Evolutionary conservation across 305 asterid genomes (phyloP).

Genomic region (Fraxinus nigra): DNA sequence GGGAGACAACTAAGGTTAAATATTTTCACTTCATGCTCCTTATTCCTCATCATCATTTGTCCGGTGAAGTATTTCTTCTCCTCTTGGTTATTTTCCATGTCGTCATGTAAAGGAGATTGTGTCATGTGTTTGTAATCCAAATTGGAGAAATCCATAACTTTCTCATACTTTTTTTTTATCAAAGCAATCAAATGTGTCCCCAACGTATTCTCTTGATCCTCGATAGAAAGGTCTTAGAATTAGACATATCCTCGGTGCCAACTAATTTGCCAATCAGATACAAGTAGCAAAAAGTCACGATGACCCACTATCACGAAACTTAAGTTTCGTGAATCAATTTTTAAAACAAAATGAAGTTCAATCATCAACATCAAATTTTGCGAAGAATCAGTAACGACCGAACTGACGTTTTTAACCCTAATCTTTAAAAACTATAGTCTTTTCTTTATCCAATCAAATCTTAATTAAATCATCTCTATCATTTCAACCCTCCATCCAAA

Average conservation of each 20-base stretch:
- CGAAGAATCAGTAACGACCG: neutral
- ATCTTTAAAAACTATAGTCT: slow-evolving; percentile 14
- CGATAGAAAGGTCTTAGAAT: neutral
- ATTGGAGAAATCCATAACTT: neutral
- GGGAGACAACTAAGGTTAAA: neutral
- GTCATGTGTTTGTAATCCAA: neutral
- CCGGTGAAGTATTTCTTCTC: neutral
- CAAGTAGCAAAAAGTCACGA: neutral
- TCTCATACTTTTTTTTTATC: neutral
- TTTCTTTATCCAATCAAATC: slow-evolving; percentile 27
- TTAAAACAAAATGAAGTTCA: neutral
- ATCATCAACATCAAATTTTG: neutral
- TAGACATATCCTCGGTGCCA: neutral
- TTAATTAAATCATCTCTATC: slow-evolving; percentile 35
- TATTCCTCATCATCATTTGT: neutral
- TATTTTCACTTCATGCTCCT: neutral
- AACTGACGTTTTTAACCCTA: neutral
- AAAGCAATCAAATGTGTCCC: neutral
- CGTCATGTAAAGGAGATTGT: neutral
- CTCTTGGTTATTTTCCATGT: neutral
- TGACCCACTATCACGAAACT: neutral
- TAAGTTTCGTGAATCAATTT: neutral
- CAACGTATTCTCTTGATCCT: neutral
- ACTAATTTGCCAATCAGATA: neutral
- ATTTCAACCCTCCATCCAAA: slow-evolving; percentile 28